phyloP scores from a whole-genome alignment of 169 alveolate species.

The Babesia bigemina region DNA sequence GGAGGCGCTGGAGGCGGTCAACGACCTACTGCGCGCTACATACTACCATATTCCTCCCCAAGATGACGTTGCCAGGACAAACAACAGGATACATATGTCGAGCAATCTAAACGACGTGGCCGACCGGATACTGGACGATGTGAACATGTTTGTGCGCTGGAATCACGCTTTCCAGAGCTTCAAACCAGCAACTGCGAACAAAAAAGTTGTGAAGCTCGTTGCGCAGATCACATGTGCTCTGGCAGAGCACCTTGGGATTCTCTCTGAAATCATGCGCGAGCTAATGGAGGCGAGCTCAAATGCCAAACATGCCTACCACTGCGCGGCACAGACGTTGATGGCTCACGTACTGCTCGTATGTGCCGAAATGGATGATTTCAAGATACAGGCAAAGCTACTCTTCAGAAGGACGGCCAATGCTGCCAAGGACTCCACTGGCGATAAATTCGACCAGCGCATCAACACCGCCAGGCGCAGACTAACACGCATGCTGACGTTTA shows the following conservation, averaged over 20 bases:
- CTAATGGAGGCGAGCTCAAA: conserved; percentile 18
- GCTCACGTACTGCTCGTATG: neutral
- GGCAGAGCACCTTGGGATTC: conserved; percentile 12
- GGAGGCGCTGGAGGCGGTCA: conserved; percentile 19
- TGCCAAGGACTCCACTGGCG: neutral
- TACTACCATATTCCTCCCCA: neutral
- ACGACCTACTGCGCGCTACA: conserved; percentile 1
- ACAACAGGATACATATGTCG: conserved; percentile 7
- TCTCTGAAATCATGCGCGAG: neutral
- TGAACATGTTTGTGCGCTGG: conserved; percentile 11
- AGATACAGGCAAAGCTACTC: neutral
- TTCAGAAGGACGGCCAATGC: neutral
- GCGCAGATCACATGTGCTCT: neutral
- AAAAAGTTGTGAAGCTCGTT: neutral
- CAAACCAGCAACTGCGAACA: conserved; percentile 3
- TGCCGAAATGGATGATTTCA: conserved; percentile 25
- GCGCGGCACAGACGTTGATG: conserved; percentile 21
- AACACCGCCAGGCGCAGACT: neutral
- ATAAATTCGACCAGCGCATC: conserved; percentile 5
- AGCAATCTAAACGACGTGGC: conserved; percentile 15
- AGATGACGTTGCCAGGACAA: neutral
- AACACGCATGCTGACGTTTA: conserved; percentile 4
- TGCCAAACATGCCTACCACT: conserved; percentile 32
- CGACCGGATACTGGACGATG: neutral
- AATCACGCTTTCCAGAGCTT: conserved; percentile 26